Base-by-base conservation (phyloP, 148 eudicot species). In the Pouteria glomerata region DNA sequence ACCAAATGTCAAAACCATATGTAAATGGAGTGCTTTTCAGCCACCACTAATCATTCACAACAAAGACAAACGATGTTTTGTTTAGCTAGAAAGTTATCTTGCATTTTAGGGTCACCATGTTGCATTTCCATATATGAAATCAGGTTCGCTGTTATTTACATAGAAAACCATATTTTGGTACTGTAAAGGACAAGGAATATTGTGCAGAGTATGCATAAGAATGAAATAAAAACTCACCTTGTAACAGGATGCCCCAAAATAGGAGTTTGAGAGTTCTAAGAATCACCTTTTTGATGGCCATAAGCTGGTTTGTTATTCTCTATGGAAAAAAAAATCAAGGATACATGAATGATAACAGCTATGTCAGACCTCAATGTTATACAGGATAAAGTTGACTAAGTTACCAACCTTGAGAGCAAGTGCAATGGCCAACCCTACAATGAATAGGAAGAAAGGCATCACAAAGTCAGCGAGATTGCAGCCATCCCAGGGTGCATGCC, bases 401-500 rank as follows among this genome's bases (percentile, higher is more conserved):
- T n/a, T n/a, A 66, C 66, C 41, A 79, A 93, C 98, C 97, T 93
- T 93, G 24, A 93, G 70, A 64, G 98, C 83, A 68, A 93, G 90
- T 57, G 97, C 87, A 70, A 93, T 89, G 65, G 98, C 83, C 90
- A 93, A 84, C 15, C 98, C 98, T 51, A 93, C 97, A 59, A 90
- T 93, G 73, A 93, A 93, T 53, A 93, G 87, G 76, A 93, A 93
- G 76, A 90, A 93, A 0, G 98, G 98, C 98, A 93, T 93, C 72
- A 93, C 98, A 74, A 93, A 93, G 78, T 93, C 98, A 68, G 98
- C 98, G 23, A 93, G 87, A 55, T 85, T 84, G 85, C 90, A 87
- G 19, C 98, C 97, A 47, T 90, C 87, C 98, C 98, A 93, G 37
- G 95, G 98, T 19, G 98, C 92, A 78, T 90, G 98, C 24, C 81